Evolutionary conservation across 2,329 filamentous ascomycete genomes (phyloP).

Genomic region (Furcasterigmium furcatum): DNA sequence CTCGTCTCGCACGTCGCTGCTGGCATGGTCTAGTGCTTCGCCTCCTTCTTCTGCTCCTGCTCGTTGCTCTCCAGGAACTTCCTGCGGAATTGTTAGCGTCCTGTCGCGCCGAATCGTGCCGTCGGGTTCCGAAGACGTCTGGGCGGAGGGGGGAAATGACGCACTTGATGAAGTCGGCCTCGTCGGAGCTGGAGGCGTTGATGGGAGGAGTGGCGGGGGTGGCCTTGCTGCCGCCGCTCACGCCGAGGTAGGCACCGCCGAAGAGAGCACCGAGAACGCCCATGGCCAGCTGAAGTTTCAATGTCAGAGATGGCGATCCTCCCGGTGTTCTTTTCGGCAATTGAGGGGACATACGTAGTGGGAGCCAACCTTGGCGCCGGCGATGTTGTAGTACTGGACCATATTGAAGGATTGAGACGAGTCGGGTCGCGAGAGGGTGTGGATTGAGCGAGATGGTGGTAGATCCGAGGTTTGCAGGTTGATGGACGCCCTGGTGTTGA

Average conservation of each 20-base stretch:
- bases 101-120: background rate
- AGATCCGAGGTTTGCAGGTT: conserved; percentile 11
- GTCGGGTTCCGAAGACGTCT: conserved; percentile 9
- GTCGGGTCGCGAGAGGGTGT: conserved; percentile 17
- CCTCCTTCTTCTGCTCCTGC: conserved; percentile 34
- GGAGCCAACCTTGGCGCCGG: conserved; percentile 58
- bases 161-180: conserved; percentile 65
- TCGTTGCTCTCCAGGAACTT: conserved; percentile 44
- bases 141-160: conserved; percentile 13
- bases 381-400: conserved; percentile 50
- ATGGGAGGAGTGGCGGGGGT: conserved; percentile 50
- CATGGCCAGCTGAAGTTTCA: conserved; percentile 44
- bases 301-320: background rate
- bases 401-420: conserved; percentile 33
- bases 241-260: conserved; percentile 40
- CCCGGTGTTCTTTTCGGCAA: background rate
- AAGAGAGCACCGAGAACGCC: conserved; percentile 50
- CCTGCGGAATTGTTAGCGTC: conserved; percentile 24
- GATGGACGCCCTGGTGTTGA: conserved; percentile 9
- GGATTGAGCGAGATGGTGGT: conserved; percentile 21
- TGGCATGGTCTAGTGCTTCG: conserved; percentile 32
- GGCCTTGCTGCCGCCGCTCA: conserved; percentile 39
- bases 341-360: conserved; percentile 50
- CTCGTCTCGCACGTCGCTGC: conserved; percentile 4
- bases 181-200: conserved; percentile 59